These are phyloP conservation scores for Phaeoacremonium minimum DNA, from an alignment of 2,329 filamentous ascomycete species.

Conservation along the genomic window DNA sequence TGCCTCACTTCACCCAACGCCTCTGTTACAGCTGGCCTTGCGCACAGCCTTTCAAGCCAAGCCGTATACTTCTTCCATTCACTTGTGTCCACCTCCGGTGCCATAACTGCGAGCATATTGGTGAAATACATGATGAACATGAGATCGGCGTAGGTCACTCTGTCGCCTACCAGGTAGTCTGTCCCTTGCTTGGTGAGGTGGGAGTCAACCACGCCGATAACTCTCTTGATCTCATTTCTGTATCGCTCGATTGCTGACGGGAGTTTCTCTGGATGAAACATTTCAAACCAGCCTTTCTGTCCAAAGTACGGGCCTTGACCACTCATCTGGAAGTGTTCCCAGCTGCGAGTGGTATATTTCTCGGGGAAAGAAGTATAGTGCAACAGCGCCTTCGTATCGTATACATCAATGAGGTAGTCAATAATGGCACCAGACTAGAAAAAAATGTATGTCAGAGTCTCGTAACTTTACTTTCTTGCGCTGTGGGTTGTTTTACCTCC, in stretches of 20 bases:
- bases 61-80: neutral
- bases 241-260: slow-evolving; percentile 40
- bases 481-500: slow-evolving; percentile 16
- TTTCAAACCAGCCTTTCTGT: slow-evolving; percentile 29
- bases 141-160: neutral
- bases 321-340: slow-evolving; percentile 35
- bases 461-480: no score
- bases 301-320: slow-evolving; percentile 39
- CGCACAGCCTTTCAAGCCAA: neutral
- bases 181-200: slow-evolving; percentile 17
- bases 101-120: neutral
- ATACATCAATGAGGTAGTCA: slow-evolving; percentile 35
- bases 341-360: slow-evolving; percentile 20
- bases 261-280: slow-evolving; percentile 33
- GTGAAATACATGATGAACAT: neutral
- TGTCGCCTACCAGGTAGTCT: neutral
- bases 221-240: slow-evolving; percentile 36
- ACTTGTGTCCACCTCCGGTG: neutral
- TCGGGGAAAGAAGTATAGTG: slow-evolving; percentile 25
- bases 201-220: slow-evolving; percentile 38
- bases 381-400: slow-evolving; percentile 29
- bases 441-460: no score
- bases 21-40: neutral
- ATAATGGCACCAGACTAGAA: slow-evolving; percentile 40
- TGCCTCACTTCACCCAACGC: no score